phyloP scores from a whole-genome alignment of 768 basidiomycete species.

The Collybia mongolica region DNA sequence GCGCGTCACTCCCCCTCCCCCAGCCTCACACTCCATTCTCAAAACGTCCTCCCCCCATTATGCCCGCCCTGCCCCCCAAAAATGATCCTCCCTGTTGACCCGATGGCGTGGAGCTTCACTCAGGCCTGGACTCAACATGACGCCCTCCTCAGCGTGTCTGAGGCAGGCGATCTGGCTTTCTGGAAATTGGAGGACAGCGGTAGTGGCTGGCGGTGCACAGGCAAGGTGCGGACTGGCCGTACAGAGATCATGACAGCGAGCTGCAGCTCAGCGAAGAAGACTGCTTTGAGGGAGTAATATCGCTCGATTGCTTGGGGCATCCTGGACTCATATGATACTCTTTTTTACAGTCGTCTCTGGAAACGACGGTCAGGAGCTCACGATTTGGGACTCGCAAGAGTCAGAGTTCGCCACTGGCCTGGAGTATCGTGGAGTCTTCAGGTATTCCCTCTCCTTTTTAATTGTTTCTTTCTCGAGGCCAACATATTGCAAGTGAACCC shows the following conservation, averaged over 20 bases:
- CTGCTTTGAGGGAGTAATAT: slow-evolving; percentile 67
- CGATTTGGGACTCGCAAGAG: slow-evolving; percentile 95
- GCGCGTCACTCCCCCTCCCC: slow-evolving; percentile 31
- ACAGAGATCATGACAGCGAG: slow-evolving; percentile 65
- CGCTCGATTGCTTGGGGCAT: neutral
- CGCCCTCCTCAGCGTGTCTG: slow-evolving; percentile 75
- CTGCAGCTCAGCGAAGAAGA: slow-evolving; percentile 91
- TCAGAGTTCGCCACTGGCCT: slow-evolving; percentile 91
- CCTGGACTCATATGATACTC: slow-evolving; percentile 6
- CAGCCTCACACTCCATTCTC: slow-evolving; percentile 44
- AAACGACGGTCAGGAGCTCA: slow-evolving; percentile 71
- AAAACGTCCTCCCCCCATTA: slow-evolving; percentile 51
- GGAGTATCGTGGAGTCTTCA: slow-evolving; percentile 66
- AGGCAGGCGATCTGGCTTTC: slow-evolving; percentile 78
- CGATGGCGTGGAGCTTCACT: slow-evolving; percentile 76
- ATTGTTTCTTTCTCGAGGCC: neutral
- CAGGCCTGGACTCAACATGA: slow-evolving; percentile 57
- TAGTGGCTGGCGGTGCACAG: slow-evolving; percentile 65
- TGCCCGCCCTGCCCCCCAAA: slow-evolving; percentile 38
- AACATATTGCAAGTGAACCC: slow-evolving; percentile 38
- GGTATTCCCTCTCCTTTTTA: slow-evolving; percentile 36
- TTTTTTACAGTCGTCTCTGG: slow-evolving; percentile 53
- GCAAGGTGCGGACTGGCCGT: slow-evolving; percentile 71
- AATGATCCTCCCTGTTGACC: slow-evolving; percentile 77
- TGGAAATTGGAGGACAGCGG: slow-evolving; percentile 63